phyloP scores from a whole-genome alignment of 2,329 filamentous ascomycete genomes.

The Alternaria ethzedia region DNA sequence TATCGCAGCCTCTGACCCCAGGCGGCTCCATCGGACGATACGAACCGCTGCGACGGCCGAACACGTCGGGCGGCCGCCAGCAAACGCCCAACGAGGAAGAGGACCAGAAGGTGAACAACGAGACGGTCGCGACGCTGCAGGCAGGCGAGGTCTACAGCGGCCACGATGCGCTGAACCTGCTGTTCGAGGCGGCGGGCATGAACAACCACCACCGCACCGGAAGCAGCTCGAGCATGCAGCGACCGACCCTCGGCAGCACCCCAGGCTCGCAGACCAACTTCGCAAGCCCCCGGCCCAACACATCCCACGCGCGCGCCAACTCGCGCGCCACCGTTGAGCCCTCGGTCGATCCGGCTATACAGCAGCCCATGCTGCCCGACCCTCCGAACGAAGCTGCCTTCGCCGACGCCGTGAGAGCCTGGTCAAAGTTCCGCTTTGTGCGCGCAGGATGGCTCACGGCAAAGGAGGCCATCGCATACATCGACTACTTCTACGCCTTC shows the following conservation, averaged over 20 bases:
- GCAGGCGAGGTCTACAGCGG: constrained; percentile 81
- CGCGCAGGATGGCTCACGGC: constrained; percentile 95
- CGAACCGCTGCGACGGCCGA: constrained; percentile 71
- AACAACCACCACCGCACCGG: constrained; percentile 55
- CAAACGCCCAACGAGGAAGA: constrained; percentile 53
- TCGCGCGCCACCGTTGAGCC: constrained; percentile 34
- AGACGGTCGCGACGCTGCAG: constrained; percentile 65
- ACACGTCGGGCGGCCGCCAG: constrained; percentile 32
- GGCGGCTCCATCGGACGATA: constrained; percentile 70
- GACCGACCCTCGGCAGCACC: constrained; percentile 42
- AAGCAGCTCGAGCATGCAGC: constrained; percentile 52
- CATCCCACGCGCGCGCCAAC: constrained; percentile 29
- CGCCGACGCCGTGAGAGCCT: constrained; percentile 78
- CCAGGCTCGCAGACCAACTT: constrained; percentile 46
- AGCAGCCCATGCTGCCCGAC: constrained; percentile 33
- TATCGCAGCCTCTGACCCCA: constrained; percentile 65
- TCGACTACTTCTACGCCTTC: constrained; percentile 94
- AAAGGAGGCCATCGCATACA: constrained; percentile 89
- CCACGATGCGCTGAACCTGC: constrained; percentile 87
- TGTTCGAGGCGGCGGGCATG: constrained; percentile 80
- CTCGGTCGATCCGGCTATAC: constrained; percentile 41
- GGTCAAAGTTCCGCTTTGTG: constrained; percentile 93
- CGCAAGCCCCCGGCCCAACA: constrained; percentile 40
- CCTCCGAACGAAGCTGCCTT: constrained; percentile 47
- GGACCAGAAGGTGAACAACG: constrained; percentile 65